Evolutionary conservation across 2,329 filamentous ascomycete genomes (phyloP).

Genomic region (Biscogniauxia mediterranea): DNA sequence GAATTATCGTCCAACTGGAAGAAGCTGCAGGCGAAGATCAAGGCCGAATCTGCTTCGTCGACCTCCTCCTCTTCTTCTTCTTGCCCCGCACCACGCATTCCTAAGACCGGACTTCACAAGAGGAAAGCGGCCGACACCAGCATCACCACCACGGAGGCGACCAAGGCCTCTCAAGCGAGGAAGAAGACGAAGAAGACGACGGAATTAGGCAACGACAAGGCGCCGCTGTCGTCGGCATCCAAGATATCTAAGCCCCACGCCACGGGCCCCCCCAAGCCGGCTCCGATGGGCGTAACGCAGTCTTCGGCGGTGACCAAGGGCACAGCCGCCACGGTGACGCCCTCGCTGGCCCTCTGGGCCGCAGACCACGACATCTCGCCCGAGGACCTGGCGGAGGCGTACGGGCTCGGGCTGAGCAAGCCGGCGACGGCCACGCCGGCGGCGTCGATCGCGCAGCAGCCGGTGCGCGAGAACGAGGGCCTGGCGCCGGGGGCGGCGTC

Average conservation of each 20-base stretch:
- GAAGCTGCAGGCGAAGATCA: slow-evolving; percentile 65
- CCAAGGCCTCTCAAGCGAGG: background rate
- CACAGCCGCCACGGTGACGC: slow-evolving; percentile 42
- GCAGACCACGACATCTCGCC: slow-evolving; percentile 60
- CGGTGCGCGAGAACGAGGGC: slow-evolving; percentile 59
- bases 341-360: slow-evolving; percentile 59
- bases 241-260: slow-evolving; percentile 1
- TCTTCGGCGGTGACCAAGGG: slow-evolving; percentile 45
- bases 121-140: slow-evolving; percentile 13
- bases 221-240: slow-evolving; percentile 7
- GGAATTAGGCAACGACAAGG: background rate
- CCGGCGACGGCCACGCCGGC: slow-evolving; percentile 24
- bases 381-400: slow-evolving; percentile 60
- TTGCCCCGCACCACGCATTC: background rate
- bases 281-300: slow-evolving; percentile 56
- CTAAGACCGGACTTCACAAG: slow-evolving; percentile 12
- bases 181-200: background rate
- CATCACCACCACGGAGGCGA: background rate
- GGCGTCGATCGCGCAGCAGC: slow-evolving; percentile 9
- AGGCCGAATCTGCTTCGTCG: slow-evolving; percentile 42
- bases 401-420: slow-evolving; percentile 50
- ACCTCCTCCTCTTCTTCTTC: slow-evolving; percentile 7
- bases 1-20: slow-evolving; percentile 74
- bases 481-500: slow-evolving; percentile 56
- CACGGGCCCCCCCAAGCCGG: slow-evolving; percentile 27